A percentile compares a stretch with the other conserved stretches of the same genome.
Evolutionary conservation across 108 stramenopile genomes (phyloP).

Genomic region (Cyclostephanos invisitatus): DNA sequence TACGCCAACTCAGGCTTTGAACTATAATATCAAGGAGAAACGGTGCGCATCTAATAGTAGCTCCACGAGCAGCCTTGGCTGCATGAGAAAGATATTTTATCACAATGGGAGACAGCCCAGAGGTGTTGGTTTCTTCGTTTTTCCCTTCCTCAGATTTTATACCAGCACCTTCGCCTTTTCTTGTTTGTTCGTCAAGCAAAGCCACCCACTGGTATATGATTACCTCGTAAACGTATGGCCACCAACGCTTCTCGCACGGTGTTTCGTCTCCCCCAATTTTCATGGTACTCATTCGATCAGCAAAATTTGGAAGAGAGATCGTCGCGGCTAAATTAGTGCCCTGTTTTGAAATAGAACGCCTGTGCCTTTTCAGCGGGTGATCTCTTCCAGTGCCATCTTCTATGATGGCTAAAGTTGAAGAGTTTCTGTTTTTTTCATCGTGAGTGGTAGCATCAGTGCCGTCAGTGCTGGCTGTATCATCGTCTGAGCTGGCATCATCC

Average conservation of each 20-base stretch:
- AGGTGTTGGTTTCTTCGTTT: constrained; percentile 9
- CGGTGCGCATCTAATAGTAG: constrained; percentile 82
- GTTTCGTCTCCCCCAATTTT: constrained; percentile 23
- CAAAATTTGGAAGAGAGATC: constrained; percentile 59
- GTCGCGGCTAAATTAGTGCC: not conserved
- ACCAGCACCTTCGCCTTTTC: constrained; percentile 24
- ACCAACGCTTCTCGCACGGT: constrained; percentile 63
- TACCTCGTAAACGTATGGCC: constrained; percentile 87
- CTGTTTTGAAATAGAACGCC: constrained; percentile 6
- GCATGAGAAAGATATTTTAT: constrained; percentile 61
- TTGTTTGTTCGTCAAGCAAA: constrained; percentile 72
- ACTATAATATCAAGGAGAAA: constrained; percentile 87
- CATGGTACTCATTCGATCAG: constrained; percentile 71
- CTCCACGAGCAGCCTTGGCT: constrained; percentile 67
- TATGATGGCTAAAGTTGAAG: not conserved
- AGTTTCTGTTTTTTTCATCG: not conserved
- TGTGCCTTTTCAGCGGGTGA: constrained; percentile 38
- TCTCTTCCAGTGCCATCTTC: constrained; percentile 6
- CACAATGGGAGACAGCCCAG: constrained; percentile 40
- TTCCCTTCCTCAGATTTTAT: constrained; percentile 18
- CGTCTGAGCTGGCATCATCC: constrained; percentile 23
- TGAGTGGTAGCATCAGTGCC: constrained; percentile 13
- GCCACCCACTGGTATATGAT: constrained; percentile 87
- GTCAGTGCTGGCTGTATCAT: constrained; percentile 6
- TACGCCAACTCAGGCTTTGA: constrained; percentile 77